Percentiles rank a stretch among this genome's conserved stretches.
Conservation (phyloP, 345 rosid species). For the Noccaea caerulescens region DNA sequence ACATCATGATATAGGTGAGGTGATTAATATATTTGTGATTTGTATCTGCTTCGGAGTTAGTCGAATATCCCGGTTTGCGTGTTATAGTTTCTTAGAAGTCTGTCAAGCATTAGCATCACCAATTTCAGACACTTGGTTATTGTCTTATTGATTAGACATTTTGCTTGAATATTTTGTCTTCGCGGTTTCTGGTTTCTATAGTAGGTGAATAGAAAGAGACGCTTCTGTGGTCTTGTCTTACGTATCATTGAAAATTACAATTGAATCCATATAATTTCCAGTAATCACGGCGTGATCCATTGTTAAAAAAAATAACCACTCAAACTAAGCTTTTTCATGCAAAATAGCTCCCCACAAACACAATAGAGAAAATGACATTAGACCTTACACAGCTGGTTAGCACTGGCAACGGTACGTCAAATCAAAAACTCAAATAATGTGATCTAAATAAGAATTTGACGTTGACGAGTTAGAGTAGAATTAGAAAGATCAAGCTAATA, state of each 20-base stretch:
- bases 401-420: conserved; percentile 51
- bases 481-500: conserved; percentile 6
- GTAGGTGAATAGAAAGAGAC: conserved; percentile 30
- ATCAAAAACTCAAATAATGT: conserved; percentile 51
- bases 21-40: background rate
- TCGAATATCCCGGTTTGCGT: background rate
- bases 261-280: conserved; percentile 10
- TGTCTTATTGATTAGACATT: conserved; percentile 15
- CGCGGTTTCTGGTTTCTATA: conserved; percentile 7
- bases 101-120: background rate
- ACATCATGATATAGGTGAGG: too few relatives aligned
- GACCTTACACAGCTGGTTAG: conserved; percentile 85
- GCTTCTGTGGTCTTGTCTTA: background rate
- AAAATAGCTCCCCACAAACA: conserved; percentile 9
- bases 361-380: conserved; percentile 36
- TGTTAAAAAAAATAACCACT: conserved; percentile 23
- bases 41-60: background rate
- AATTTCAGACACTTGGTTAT: background rate
- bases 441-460: conserved; percentile 45
- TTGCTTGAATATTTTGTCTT: background rate
- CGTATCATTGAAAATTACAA: conserved; percentile 21
- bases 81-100: background rate
- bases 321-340: conserved; percentile 23
- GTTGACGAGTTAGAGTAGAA: conserved; percentile 23
- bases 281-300: conserved; percentile 40